Percentiles rank a stretch among this genome's conserved stretches.
Conservation (phyloP, 495 filamentous ascomycete genomes). For the Trichoderma orchidacearum region DNA sequence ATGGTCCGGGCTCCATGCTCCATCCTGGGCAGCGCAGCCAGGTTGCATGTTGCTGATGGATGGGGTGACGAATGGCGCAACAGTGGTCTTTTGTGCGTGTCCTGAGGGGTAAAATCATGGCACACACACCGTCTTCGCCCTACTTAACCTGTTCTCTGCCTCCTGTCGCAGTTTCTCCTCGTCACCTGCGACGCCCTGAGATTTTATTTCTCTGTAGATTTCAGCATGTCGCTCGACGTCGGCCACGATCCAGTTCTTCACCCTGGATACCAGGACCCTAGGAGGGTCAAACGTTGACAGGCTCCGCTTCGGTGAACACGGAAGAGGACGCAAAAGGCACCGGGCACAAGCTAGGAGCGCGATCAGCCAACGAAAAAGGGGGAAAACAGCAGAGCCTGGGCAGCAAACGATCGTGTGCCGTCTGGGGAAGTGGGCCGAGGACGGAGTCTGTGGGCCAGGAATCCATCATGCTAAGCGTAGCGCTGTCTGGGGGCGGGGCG, state of each 20-base stretch:
- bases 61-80: background rate
- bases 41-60: background rate
- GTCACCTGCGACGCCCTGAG: background rate
- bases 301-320: background rate
- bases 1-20: background rate
- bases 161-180: background rate
- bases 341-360: background rate
- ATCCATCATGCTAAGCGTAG: background rate
- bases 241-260: no score
- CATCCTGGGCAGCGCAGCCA: background rate
- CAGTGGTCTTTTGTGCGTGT: background rate
- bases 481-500: background rate
- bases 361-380: background rate
- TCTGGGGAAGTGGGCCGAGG: background rate
- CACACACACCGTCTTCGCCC: no score
- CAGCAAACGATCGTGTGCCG: background rate
- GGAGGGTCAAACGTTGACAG: no score
- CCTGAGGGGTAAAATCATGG: no score
- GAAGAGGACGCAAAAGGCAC: background rate
- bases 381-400: background rate
- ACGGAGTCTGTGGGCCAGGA: background rate
- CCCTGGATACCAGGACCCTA: no score
- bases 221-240: background rate
- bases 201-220: no score
- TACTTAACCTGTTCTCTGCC: no score